Evolutionary conservation across 768 basidiomycete species (phyloP), one percentile per base, ranked within the genome.

Genomic region (Pseudohyphozyma bogoriensis): DNA sequence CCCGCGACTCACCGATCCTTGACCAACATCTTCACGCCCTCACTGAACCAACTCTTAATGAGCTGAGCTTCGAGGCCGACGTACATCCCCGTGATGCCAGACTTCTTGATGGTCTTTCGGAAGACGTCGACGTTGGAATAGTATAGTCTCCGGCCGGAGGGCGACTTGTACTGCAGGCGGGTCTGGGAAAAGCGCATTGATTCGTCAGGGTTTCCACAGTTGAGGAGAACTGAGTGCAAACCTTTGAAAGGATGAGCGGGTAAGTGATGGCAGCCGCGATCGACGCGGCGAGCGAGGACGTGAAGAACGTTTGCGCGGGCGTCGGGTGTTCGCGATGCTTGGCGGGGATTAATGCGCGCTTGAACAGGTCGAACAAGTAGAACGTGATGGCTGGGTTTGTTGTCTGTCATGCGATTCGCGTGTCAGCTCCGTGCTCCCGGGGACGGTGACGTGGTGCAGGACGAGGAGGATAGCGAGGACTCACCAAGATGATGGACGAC

Each of bases 321-420:
- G 71, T 74, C 13, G 78, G 76, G 54, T 77, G 74, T 3, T 60
- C 46, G 15, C 65, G 63, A 33, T 70, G 62, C 39, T 62, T 49
- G 22, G 51, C 69, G 26, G 75, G 63, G 13, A 74, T 67, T 44
- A 77, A 64, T 1, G 78, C 52, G 18, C 78, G 75, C 51, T 80
- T 76, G 63, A 78, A 79, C 16, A 80, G 65, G 57, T 82, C 80
- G 69, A 81, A 79, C 56, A 80, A 73, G 28, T 79, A 78, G 40
- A 82, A 75, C 0, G 82, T 83, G 42, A 84, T 75, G 0, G 82
- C 80, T 0, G 83, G 83, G 59, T 81, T 83, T 29, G 82, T 72
- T 9, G 68, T 65, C 66, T 69, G 51, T 7, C n/a, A n/a, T n/a
- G n/a, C n/a, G 31, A 10, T 5, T 8, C 7, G 22, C 36, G 12